Evolutionary conservation across 108 stramenopile species (phyloP).

Genomic region (Pseudonitzschia delicatissima): DNA sequence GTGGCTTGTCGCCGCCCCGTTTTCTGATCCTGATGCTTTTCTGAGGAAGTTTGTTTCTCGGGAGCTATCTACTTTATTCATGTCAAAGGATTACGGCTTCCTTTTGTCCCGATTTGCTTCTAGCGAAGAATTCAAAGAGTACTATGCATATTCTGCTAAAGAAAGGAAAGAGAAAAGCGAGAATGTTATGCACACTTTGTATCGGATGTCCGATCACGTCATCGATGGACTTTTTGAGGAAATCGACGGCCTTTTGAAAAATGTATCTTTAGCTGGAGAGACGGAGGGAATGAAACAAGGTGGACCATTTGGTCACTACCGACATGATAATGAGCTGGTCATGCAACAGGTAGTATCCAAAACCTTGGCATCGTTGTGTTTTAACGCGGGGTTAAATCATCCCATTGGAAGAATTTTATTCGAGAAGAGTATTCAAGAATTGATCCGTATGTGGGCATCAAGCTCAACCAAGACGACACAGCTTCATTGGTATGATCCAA

Average conservation of each 20-base stretch:
- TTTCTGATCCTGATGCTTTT: conserved; percentile 20
- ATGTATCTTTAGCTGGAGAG: conserved; percentile 16
- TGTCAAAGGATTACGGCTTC: conserved; percentile 10
- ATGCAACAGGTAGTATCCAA: conserved; percentile 19
- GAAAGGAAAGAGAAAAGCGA: neutral
- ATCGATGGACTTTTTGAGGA: conserved; percentile 28
- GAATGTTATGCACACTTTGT: neutral
- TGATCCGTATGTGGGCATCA: conserved; percentile 41
- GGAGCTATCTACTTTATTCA: conserved; percentile 4
- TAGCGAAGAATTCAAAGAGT: conserved; percentile 19
- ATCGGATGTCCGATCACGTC: conserved; percentile 11
- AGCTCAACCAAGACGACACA: neutral
- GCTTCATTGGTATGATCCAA: conserved; percentile 11
- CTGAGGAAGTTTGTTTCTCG: conserved; percentile 18
- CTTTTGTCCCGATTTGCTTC: conserved; percentile 34
- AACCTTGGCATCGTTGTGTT: conserved; percentile 34
- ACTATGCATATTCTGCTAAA: neutral
- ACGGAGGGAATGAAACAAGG: neutral
- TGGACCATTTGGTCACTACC: neutral
- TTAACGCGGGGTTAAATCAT: conserved; percentile 5
- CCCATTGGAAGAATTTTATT: conserved; percentile 25
- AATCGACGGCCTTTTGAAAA: conserved; percentile 27
- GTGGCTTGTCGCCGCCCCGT: conserved; percentile 22
- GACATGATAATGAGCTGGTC: neutral
- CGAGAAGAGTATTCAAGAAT: conserved; percentile 24